These are phyloP conservation scores for Collybia mongolica DNA, from an alignment of 768 basidiomycete species.

Conservation along the genomic window DNA sequence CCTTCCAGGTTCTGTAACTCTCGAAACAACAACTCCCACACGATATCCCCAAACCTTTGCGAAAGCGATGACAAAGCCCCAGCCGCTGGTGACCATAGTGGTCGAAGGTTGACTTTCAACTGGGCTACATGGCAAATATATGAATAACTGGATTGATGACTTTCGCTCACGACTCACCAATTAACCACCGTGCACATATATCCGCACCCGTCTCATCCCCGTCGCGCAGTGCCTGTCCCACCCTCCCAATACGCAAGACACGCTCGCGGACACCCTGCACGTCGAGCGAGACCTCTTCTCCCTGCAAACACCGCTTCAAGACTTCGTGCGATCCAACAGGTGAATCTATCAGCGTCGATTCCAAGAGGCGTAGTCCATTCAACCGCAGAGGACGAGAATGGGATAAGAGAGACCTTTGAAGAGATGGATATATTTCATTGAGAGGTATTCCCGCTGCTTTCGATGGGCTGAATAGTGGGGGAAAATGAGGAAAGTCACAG, in stretches of 20 bases:
- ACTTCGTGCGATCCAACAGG: constrained; percentile 48
- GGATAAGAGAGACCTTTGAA: constrained; percentile 63
- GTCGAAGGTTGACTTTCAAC: constrained; percentile 90
- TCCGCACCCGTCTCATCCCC: constrained; percentile 60
- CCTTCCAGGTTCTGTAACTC: constrained; percentile 21
- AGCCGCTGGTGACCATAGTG: constrained; percentile 83
- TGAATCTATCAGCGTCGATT: constrained; percentile 46
- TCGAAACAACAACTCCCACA: constrained; percentile 69
- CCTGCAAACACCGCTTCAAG: constrained; percentile 67
- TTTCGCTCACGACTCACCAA: constrained; percentile 43
- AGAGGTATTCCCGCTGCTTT: constrained; percentile 32
- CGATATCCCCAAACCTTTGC: constrained; percentile 59
- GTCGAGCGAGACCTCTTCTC: constrained; percentile 79
- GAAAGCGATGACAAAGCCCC: constrained; percentile 57
- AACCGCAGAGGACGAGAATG: constrained; percentile 69
- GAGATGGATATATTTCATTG: constrained; percentile 46
- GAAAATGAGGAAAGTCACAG: background rate
- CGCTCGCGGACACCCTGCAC: constrained; percentile 83
- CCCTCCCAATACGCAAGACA: constrained; percentile 71
- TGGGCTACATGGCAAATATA: constrained; percentile 51
- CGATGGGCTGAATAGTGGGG: constrained; percentile 17
- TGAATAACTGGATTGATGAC: background rate
- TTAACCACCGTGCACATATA: constrained; percentile 68
- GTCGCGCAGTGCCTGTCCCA: constrained; percentile 59
- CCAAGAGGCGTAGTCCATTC: constrained; percentile 61